Evolutionary conservation across 345 rosid species (phyloP).

Genomic region (Lumnitzera racemosa): DNA sequence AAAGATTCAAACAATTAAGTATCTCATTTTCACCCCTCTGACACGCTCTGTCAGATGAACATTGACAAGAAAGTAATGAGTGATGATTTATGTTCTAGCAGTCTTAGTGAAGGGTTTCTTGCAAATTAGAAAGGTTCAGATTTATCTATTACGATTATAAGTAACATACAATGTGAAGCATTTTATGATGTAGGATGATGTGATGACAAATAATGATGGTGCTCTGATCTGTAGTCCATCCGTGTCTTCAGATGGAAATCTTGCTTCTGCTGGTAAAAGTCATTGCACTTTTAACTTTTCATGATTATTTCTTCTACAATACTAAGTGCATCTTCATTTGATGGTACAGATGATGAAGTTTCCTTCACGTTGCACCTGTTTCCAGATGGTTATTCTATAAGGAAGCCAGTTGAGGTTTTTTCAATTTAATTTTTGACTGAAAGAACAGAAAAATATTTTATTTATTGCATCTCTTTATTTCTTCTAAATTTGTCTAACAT

Average conservation of each 20-base stretch:
- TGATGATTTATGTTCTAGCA: too few species aligned
- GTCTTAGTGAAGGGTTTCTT: too few species aligned
- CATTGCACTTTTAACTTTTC: constrained; percentile 4
- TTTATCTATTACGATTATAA: not conserved
- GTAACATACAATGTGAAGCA: constrained; percentile 7
- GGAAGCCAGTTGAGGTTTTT: constrained; percentile 75
- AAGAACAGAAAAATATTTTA: not conserved
- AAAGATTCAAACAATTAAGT: too few species aligned
- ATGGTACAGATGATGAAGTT: constrained; percentile 54
- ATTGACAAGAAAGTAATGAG: too few species aligned
- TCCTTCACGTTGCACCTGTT: constrained; percentile 71
- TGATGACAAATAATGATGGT: constrained; percentile 14
- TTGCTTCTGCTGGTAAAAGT: constrained; percentile 30
- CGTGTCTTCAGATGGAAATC: constrained; percentile 18
- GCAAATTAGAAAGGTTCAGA: not conserved
- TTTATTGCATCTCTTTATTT: constrained; percentile 5
- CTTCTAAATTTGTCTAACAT: constrained; percentile 6
- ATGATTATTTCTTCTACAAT: constrained; percentile 7
- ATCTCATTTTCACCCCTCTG: too few species aligned
- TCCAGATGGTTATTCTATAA: constrained; percentile 66
- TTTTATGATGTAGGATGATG: constrained; percentile 36
- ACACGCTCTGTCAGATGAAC: too few species aligned
- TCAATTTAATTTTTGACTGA: constrained; percentile 7
- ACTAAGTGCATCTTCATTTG: constrained; percentile 11
- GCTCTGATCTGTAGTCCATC: constrained; percentile 23